These are phyloP conservation scores for Rhododendron vialii DNA, from an alignment of 148 eudicot species.

Conservation along the genomic window DNA sequence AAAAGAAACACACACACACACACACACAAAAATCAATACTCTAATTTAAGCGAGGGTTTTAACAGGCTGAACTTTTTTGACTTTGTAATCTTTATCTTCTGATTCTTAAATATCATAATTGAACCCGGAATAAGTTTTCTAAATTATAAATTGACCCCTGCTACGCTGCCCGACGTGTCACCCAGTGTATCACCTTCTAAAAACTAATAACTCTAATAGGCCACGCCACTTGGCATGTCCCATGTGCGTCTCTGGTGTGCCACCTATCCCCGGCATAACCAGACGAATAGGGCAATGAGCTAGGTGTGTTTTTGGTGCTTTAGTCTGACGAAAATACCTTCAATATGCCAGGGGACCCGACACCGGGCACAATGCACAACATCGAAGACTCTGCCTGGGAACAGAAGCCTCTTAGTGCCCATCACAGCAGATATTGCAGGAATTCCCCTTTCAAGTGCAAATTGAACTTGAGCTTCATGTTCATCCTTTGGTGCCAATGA, in stretches of 20 bases:
- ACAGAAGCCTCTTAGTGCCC: conserved; percentile 89
- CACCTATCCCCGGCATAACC: neutral
- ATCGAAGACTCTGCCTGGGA: conserved; percentile 80
- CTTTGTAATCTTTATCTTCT: neutral
- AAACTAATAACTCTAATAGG: neutral
- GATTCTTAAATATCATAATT: neutral
- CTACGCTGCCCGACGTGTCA: neutral
- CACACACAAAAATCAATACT: neutral
- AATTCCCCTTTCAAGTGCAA: conserved; percentile 79
- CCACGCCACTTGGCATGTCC: conserved; percentile 1
- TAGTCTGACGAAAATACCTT: conserved; percentile 45
- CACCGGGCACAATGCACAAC: conserved; percentile 93
- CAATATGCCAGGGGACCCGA: conserved; percentile 92
- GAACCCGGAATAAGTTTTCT: neutral
- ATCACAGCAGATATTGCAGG: conserved; percentile 93
- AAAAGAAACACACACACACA: neutral
- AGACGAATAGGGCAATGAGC: neutral
- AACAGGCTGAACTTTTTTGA: neutral
- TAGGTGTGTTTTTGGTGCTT: neutral
- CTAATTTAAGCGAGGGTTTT: neutral
- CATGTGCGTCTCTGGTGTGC: neutral
- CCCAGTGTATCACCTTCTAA: neutral
- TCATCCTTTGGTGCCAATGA: conserved; percentile 93
- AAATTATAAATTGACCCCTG: neutral
- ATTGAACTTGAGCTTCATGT: conserved; percentile 86